Percentiles rank a stretch among this genome's conserved stretches.
These are phyloP conservation scores for Trichoderma simmonsii DNA, from an alignment of 2,329 filamentous ascomycete genomes.

Conservation along the genomic window DNA sequence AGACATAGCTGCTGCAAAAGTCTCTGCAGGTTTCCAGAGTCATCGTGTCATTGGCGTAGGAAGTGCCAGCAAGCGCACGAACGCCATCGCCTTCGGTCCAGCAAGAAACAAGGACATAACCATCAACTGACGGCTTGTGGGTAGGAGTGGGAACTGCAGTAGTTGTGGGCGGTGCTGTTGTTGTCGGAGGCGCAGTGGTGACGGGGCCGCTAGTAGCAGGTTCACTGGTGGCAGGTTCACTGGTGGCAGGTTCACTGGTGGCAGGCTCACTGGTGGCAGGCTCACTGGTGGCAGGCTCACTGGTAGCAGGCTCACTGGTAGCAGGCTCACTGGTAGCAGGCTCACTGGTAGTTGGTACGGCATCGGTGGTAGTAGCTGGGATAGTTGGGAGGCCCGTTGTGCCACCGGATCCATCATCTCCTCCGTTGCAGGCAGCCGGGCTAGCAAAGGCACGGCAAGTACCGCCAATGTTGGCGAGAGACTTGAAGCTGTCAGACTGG, in stretches of 20 bases:
- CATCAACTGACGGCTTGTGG: slow-evolving; percentile 40
- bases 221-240: slow-evolving; percentile 3
- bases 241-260: background rate
- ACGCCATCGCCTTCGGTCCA: slow-evolving; percentile 44
- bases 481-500: slow-evolving; percentile 48
- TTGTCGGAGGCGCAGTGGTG: slow-evolving; percentile 19
- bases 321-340: slow-evolving; percentile 9
- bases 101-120: slow-evolving; percentile 46
- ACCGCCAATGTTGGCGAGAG: slow-evolving; percentile 42
- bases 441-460: slow-evolving; percentile 43
- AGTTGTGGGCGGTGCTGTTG: slow-evolving; percentile 21
- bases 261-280: background rate
- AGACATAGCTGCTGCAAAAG: slow-evolving; percentile 46
- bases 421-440: slow-evolving; percentile 29
- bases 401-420: slow-evolving; percentile 20
- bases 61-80: slow-evolving; percentile 42
- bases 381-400: slow-evolving; percentile 19
- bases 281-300: slow-evolving; percentile 8
- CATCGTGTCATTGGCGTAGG: slow-evolving; percentile 47
- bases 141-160: slow-evolving; percentile 26
- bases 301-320: background rate
- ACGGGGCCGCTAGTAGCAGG: background rate
- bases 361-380: slow-evolving; percentile 18
- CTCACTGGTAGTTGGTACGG: background rate
- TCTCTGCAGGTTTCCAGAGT: slow-evolving; percentile 47